Base-by-base conservation (phyloP, 768 basidiomycete species). In the Pleurotus cornucopiae region DNA sequence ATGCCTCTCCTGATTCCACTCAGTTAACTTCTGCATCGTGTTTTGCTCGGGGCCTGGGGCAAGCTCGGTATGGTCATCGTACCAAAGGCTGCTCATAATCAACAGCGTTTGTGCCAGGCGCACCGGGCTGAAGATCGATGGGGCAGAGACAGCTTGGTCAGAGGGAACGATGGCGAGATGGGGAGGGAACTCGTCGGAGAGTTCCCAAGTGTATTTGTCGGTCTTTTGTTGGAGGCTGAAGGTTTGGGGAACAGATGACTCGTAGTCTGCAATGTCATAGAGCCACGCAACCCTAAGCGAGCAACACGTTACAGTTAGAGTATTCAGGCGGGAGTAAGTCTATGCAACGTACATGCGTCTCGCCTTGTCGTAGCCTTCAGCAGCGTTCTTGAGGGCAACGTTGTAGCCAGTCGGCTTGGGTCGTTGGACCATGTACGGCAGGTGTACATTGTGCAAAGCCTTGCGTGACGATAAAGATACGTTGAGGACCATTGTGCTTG, bases 181-280 rank as follows among this genome's bases (percentile, higher is more conserved):
- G 37, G 66, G 66, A 4, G 66, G 66, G 54, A 62, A 67, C 2
- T 54, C 43, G 40, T 64, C 60, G 14, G 58, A 46, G 26, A 56
- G 52, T 11, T 54, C 59, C 49, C 59, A 66, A 23, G 59, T 57
- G 46, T 62, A 66, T 21, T 60, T 30, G 4, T 48, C 41, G 23
- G 12, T 37, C 45, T 58, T 58, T 30, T 54, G 25, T 12, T 46
- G n/a, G 20, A 58, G 51, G 11, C 52, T 54, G 41, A 58, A 47
- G 20, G 52, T 41, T 37, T 54, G 23, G 4, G 57, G 46, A n/a
- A 58, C 26, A n/a, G 57, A 58, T 4, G 57, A 58, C 25, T 58
- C 41, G 18, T 43, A 58, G 38, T 53, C 46, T 14, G 53, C 51
- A 34, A 58, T 41, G 23, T 53, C 51, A 23, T 16, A 53, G 37